Percentiles rank a stretch among this genome's conserved stretches.
Conservation (phyloP, 257 asterid genomes). For the Przewalskia tangutica region DNA sequence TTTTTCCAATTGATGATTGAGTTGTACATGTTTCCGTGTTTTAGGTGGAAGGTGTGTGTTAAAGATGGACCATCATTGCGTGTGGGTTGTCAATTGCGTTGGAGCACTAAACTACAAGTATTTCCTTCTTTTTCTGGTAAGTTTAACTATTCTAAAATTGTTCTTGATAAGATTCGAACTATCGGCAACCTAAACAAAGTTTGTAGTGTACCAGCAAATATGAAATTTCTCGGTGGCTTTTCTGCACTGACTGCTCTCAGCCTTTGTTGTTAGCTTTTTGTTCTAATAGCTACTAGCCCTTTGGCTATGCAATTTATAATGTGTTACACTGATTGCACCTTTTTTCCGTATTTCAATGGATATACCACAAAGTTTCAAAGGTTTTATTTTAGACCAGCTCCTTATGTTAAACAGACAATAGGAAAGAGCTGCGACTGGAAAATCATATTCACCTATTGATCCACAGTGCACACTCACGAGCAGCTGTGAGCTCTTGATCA, state of each 20-base stretch:
- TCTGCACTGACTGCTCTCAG: background rate
- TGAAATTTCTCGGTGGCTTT: background rate
- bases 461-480: background rate
- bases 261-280: background rate
- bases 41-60: slow-evolving; percentile 94
- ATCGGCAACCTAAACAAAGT: background rate
- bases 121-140: slow-evolving; percentile 96
- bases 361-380: background rate
- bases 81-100: slow-evolving; percentile 98
- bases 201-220: background rate
- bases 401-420: background rate
- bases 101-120: slow-evolving; percentile 96
- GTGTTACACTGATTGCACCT: background rate
- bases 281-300: background rate
- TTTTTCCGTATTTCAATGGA: background rate
- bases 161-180: background rate
- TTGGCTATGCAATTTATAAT: background rate
- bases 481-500: background rate
- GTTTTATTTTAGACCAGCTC: background rate
- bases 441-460: background rate
- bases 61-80: slow-evolving; percentile 99
- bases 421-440: background rate
- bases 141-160: slow-evolving; percentile 1
- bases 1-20: slow-evolving; percentile 11
- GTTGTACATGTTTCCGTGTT: slow-evolving; percentile 4